A percentile compares a stretch with the other conserved stretches of the same genome.
Conservation (phyloP, 139 green algal genomes). For the Coccomyxa sp. region DNA sequence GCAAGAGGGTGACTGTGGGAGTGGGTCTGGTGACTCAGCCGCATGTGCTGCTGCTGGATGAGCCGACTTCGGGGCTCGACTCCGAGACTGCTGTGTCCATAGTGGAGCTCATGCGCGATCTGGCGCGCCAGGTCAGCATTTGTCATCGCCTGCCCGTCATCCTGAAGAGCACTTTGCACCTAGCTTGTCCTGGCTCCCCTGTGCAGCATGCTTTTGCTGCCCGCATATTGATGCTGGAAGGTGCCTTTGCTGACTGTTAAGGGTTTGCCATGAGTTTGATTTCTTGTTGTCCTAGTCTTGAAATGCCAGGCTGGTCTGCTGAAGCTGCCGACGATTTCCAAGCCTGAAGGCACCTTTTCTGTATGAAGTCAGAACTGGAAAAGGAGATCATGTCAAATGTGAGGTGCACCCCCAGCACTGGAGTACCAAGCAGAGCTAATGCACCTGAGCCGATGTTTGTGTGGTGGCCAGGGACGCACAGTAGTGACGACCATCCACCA, state of each 20-base stretch:
- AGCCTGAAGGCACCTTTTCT: too few relatives aligned
- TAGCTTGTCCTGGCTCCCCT: background rate
- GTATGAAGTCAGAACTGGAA: too few relatives aligned
- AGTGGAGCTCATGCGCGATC: constrained; percentile 36
- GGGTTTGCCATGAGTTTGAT: background rate
- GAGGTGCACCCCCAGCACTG: too few relatives aligned
- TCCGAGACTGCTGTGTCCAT: constrained; percentile 65
- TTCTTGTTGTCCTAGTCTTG: background rate
- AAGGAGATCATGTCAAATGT: too few relatives aligned
- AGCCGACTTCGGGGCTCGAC: constrained; percentile 68
- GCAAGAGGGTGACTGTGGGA: constrained; percentile 41
- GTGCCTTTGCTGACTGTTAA: background rate
- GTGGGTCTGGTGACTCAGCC: constrained; percentile 52
- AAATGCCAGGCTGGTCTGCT: background rate
- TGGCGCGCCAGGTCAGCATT: constrained; percentile 23
- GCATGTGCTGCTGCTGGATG: constrained; percentile 3
- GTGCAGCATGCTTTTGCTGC: too few relatives aligned
- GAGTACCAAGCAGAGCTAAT: too few relatives aligned
- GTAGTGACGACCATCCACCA: constrained; percentile 68
- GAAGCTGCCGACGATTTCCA: background rate
- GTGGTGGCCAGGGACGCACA: constrained; percentile 33
- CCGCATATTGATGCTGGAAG: background rate
- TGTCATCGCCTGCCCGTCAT: background rate
- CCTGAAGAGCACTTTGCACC: background rate
- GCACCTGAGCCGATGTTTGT: background rate